Evolutionary conservation across 176 grass and related monocot genomes (phyloP), one percentile per base, ranked within the genome.

Genomic region (Cenchrus fungigraminus): DNA sequence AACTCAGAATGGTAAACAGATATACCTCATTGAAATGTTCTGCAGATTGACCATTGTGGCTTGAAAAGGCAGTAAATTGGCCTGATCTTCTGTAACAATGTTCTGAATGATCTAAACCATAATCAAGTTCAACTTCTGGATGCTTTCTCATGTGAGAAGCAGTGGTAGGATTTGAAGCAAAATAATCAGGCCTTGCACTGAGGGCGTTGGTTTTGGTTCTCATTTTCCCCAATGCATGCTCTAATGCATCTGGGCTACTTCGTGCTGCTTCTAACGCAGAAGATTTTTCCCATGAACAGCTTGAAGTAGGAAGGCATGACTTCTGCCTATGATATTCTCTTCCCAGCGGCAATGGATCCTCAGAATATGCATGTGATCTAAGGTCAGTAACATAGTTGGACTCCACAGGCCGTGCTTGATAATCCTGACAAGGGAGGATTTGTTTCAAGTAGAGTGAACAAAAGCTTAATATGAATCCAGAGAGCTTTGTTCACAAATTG

Each of bases 261-360:
- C 79, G 15, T 17, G 15, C 53, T 61, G 79, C 44, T 86, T 86
- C 84, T 65, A 79, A 14, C 25, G 14, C 52, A 76, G 62, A 80
- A 79, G 65, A 65, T 63, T 34, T 69, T 16, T 61, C 73, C 58
- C 65, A 83, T 61, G 57, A 86, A 83, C 43, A 79, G 74, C 42
- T 67, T 17, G 84, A 86, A 83, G 16, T 13, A 86, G 84, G 22
- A 65, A 65, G 77, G 65, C 59, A 66, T 51, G 65, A 52, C 65
- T 57, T 75, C 59, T 72, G 74, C 67, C 67, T 83, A 60, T 59
- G 28, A 83, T 86, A 66, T 65, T 82, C 73, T 73, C 88, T 86
- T 59, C 28, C 73, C 5, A 71, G 57, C 73, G 79, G 56, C 19
- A 83, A 60, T 65, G 50, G 51, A 78, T 90, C 78, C 66, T 79